These are phyloP conservation scores for Macadamia tetraphylla DNA, from an alignment of 164 flowering plant genomes.

Conservation along the genomic window DNA sequence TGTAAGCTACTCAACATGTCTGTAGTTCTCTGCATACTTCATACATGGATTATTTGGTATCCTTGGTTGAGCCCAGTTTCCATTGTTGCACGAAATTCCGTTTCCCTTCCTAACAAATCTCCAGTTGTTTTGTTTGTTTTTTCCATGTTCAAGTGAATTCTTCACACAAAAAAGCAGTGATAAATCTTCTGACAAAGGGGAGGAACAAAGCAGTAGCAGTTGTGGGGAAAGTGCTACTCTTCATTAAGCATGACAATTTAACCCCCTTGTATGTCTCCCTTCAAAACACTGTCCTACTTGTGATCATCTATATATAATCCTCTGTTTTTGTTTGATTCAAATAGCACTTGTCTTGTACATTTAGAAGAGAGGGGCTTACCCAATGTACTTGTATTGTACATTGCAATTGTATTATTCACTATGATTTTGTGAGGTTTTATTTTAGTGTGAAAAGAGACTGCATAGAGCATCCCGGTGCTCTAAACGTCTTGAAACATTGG, in stretches of 20 bases:
- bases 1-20: conserved; percentile 38
- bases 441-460: not conserved
- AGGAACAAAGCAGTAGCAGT: conserved; percentile 58
- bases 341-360: not conserved
- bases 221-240: conserved; percentile 59
- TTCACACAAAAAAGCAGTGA: conserved; percentile 39
- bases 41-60: not conserved
- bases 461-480: not conserved
- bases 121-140: conserved; percentile 3
- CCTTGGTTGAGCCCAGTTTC: not conserved
- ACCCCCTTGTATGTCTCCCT: conserved; percentile 64
- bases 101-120: not conserved
- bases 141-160: conserved; percentile 41
- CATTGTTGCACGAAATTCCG: not conserved
- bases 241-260: conserved; percentile 51
- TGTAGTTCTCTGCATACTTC: not conserved
- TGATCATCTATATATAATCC: not conserved
- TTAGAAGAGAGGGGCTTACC: too few relatives aligned
- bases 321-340: not conserved
- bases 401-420: not conserved
- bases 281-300: not conserved
- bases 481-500: not conserved
- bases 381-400: too few relatives aligned
- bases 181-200: conserved; percentile 58
- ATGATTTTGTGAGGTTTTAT: not conserved